Evolutionary conservation across 345 rosid species (phyloP).

Genomic region (Alliaria petiolata): DNA sequence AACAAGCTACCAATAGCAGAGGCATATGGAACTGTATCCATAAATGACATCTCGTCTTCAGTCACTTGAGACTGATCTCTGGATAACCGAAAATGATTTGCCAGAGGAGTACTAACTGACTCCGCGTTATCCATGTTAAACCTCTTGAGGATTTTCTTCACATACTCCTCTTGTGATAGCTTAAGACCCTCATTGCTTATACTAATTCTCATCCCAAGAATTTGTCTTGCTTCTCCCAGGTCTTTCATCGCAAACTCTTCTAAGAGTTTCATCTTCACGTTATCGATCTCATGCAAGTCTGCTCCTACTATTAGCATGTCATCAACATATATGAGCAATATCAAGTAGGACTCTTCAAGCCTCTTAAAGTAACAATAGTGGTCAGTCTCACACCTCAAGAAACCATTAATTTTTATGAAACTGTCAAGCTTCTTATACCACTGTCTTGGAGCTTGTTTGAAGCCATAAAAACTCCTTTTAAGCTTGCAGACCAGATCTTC

Average conservation of each 20-base stretch:
- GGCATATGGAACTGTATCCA: too few species aligned
- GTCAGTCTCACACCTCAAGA: background rate
- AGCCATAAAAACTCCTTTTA: background rate
- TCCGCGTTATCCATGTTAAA: background rate
- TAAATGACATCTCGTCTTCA: too few species aligned
- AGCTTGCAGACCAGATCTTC: background rate
- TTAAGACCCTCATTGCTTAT: background rate
- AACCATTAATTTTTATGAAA: background rate
- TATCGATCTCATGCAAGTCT: too few species aligned
- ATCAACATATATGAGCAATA: too few species aligned
- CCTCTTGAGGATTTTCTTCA: background rate
- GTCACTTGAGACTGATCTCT: too few species aligned
- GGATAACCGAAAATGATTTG: too few species aligned
- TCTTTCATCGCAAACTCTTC: background rate
- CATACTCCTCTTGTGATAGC: background rate
- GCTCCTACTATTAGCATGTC: too few species aligned
- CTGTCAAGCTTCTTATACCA: background rate
- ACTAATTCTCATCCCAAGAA: background rate
- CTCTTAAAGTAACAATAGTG: background rate
- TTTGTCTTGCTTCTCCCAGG: background rate
- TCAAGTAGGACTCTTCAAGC: too few species aligned
- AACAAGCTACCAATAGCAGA: too few species aligned
- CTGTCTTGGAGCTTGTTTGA: background rate
- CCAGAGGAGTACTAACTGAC: background rate
- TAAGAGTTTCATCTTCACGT: background rate